Percentiles rank a stretch among this genome's conserved stretches.
Evolutionary conservation across 1,284 basidiomycete species (phyloP).

Genomic region (Inonotus hispidus): DNA sequence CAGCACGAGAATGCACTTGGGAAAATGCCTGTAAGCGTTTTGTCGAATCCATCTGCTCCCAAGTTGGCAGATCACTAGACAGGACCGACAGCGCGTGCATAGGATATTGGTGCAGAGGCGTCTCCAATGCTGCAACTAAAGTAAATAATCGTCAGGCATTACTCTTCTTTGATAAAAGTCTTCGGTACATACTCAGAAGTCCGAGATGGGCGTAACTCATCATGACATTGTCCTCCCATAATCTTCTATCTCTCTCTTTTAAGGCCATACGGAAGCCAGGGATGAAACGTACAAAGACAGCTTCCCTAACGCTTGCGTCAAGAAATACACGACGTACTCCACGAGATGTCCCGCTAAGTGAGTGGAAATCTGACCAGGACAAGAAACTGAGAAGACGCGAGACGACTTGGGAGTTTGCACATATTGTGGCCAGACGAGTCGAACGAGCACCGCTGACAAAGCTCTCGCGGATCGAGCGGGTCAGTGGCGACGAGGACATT

Average conservation of each 20-base stretch:
- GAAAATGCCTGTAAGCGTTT: constrained; percentile 42
- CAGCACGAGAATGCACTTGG: constrained; percentile 64
- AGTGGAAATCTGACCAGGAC: constrained; percentile 49
- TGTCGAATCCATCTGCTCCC: constrained; percentile 34
- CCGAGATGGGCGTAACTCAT: constrained; percentile 54
- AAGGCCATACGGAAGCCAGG: constrained; percentile 48
- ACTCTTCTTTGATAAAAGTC: constrained; percentile 1
- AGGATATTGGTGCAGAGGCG: constrained; percentile 54
- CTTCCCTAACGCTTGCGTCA: constrained; percentile 38
- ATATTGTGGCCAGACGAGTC: constrained; percentile 8
- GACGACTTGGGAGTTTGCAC: constrained; percentile 29
- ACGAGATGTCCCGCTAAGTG: constrained; percentile 46
- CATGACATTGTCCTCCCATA: constrained; percentile 39
- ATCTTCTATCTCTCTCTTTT: constrained; percentile 33
- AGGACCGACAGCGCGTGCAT: constrained; percentile 51
- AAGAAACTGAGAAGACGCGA: constrained; percentile 37
- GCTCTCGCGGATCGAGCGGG: not conserved
- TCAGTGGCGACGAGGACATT: constrained; percentile 5
- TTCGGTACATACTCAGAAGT: constrained; percentile 48
- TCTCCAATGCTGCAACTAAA: constrained; percentile 57
- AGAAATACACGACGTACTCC: constrained; percentile 41
- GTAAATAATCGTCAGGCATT: not conserved
- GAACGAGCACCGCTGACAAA: constrained; percentile 5
- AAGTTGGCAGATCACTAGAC: constrained; percentile 32
- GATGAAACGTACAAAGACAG: constrained; percentile 53